phyloP scores from a whole-genome alignment of 768 basidiomycete genomes.

The Rhodosporidiobolus sp. region DNA sequence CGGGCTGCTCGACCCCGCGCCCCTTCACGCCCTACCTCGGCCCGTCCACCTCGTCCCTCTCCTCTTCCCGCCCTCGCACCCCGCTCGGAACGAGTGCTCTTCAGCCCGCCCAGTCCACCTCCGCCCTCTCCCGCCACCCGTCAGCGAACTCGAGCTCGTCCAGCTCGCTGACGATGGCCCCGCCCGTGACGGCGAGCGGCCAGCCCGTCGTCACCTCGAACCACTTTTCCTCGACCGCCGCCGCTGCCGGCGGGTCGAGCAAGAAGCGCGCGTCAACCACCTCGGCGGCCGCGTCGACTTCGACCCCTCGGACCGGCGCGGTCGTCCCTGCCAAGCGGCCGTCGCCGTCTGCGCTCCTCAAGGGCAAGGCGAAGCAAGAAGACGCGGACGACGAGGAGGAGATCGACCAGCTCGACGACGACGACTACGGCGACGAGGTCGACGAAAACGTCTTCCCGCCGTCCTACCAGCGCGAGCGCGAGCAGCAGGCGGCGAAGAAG shows the following conservation, averaged over 20 bases:
- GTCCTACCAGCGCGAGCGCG: background rate
- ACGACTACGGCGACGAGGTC: background rate
- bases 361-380: background rate
- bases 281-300: background rate
- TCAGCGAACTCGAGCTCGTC: background rate
- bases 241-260: background rate
- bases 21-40: constrained; percentile 1
- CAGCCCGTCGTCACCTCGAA: background rate
- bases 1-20: background rate
- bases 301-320: background rate
- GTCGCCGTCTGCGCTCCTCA: constrained; percentile 7
- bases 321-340: constrained; percentile 14
- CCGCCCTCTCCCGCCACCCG: background rate
- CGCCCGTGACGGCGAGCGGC: background rate
- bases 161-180: background rate
- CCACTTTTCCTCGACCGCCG: background rate
- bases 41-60: background rate
- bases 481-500: constrained; percentile 9
- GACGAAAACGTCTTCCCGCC: background rate
- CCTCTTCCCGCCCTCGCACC: background rate
- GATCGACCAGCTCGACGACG: constrained; percentile 4
- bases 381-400: constrained; percentile 9
- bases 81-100: background rate
- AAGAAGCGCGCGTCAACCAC: too few species aligned
- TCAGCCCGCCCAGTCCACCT: background rate